Conservation (phyloP, 2,329 filamentous ascomycete genomes). For the Botrytis pseudocinerea region DNA sequence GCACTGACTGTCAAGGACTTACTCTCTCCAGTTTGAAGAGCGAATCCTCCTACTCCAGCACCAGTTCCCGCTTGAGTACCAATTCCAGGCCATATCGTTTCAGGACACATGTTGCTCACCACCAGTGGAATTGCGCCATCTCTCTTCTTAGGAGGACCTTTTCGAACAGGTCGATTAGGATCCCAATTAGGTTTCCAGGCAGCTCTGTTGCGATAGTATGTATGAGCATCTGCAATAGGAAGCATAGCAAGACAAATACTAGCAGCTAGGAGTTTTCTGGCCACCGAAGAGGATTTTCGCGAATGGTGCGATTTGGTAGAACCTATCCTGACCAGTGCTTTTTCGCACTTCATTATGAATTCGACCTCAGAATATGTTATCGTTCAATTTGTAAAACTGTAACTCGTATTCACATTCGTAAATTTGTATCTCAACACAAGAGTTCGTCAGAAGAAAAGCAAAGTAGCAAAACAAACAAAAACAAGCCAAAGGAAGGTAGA, state of each 20-base stretch:
- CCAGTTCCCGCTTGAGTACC: slow-evolving; percentile 70
- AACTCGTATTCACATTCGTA: neutral
- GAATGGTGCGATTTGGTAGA: slow-evolving; percentile 24
- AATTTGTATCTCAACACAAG: neutral
- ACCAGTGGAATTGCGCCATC: slow-evolving; percentile 57
- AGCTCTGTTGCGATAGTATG: slow-evolving; percentile 11
- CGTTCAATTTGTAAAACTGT: neutral
- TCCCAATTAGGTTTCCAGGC: slow-evolving; percentile 21
- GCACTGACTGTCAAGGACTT: slow-evolving; percentile 64
- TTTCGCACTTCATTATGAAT: neutral
- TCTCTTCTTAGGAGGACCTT: slow-evolving; percentile 38
- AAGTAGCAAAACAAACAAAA: neutral
- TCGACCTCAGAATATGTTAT: neutral
- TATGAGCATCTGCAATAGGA: slow-evolving; percentile 28
- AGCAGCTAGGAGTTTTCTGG: slow-evolving; percentile 24
- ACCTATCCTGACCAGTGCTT: slow-evolving; percentile 20
- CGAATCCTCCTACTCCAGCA: slow-evolving; percentile 68
- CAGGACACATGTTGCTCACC: slow-evolving; percentile 70
- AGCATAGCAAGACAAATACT: slow-evolving; percentile 29
- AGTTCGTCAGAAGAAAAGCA: neutral
- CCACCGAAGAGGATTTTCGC: slow-evolving; percentile 23
- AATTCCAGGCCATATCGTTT: slow-evolving; percentile 75
- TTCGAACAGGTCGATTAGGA: slow-evolving; percentile 29
- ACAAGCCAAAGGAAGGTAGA: neutral
- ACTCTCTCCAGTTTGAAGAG: slow-evolving; percentile 58